A percentile compares a stretch with the other conserved stretches of the same genome.
Conservation (phyloP, 257 asterid genomes). For the Lycium ferocissimum region DNA sequence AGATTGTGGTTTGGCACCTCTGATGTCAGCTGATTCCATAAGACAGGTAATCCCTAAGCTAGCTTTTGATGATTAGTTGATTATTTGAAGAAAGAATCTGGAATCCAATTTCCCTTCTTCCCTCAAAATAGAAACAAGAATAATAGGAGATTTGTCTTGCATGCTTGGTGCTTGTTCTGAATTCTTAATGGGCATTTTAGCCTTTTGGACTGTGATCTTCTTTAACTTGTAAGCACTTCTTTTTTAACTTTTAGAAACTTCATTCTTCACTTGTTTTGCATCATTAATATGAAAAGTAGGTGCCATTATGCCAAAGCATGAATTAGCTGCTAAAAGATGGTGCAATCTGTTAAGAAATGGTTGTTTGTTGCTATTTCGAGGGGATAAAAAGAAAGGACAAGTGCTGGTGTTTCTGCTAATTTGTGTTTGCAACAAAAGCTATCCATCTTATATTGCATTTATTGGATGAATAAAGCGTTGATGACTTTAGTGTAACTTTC, state of each 20-base stretch:
- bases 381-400: neutral
- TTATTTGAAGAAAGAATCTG: constrained; percentile 18
- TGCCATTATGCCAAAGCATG: neutral
- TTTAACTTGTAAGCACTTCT: neutral
- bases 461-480: neutral
- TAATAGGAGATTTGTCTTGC: neutral
- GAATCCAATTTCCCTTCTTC: neutral
- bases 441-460: neutral
- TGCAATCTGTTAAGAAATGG: neutral
- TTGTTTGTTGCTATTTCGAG: neutral
- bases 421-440: neutral
- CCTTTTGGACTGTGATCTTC: neutral
- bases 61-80: neutral
- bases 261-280: neutral
- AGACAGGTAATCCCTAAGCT: constrained; percentile 51
- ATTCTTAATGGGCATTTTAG: neutral
- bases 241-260: neutral
- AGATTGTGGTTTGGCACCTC: constrained; percentile 80
- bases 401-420: constrained; percentile 8
- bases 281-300: neutral
- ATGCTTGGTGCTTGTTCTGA: neutral
- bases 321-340: neutral
- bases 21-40: constrained; percentile 64
- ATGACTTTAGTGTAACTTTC: constrained; percentile 37
- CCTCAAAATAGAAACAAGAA: constrained; percentile 1